Evolutionary conservation across 352 stramenopile genomes (phyloP).

Genomic region (Globisporangium solare): DNA sequence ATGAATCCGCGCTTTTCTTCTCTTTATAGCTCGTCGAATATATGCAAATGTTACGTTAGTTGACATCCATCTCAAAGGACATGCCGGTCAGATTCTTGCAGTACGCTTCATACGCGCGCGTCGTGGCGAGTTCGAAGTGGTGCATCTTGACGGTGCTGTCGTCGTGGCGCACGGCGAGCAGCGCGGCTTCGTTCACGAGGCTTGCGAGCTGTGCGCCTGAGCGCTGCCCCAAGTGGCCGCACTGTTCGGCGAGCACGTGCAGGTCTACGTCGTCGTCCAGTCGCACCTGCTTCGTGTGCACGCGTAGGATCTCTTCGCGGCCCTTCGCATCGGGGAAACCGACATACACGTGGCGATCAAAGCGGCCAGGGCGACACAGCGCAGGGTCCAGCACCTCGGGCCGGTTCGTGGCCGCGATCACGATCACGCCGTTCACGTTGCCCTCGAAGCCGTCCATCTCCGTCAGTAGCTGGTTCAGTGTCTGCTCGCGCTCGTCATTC

Average conservation of each 20-base stretch:
- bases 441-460: slow-evolving; percentile 91
- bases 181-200: slow-evolving; percentile 80
- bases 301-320: slow-evolving; percentile 74
- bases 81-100: slow-evolving; percentile 50
- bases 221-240: slow-evolving; percentile 49
- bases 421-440: slow-evolving; percentile 91
- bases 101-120: slow-evolving; percentile 55
- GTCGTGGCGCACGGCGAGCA: slow-evolving; percentile 68
- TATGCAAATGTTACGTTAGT: slow-evolving; percentile 14
- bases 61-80: slow-evolving; percentile 49
- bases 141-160: slow-evolving; percentile 52
- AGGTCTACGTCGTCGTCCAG: slow-evolving; percentile 56
- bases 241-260: slow-evolving; percentile 43
- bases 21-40: not conserved
- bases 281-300: slow-evolving; percentile 60
- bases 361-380: slow-evolving; percentile 93
- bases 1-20: not conserved
- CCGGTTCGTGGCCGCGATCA: slow-evolving; percentile 96
- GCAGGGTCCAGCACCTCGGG: slow-evolving; percentile 95
- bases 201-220: slow-evolving; percentile 74
- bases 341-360: slow-evolving; percentile 96
- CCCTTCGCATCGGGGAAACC: slow-evolving; percentile 91
- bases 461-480: slow-evolving; percentile 91
- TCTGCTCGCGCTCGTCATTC: slow-evolving; percentile 96
- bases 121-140: slow-evolving; percentile 78